phyloP scores from a whole-genome alignment of 257 asterid genomes.

The Salvia hispanica region DNA sequence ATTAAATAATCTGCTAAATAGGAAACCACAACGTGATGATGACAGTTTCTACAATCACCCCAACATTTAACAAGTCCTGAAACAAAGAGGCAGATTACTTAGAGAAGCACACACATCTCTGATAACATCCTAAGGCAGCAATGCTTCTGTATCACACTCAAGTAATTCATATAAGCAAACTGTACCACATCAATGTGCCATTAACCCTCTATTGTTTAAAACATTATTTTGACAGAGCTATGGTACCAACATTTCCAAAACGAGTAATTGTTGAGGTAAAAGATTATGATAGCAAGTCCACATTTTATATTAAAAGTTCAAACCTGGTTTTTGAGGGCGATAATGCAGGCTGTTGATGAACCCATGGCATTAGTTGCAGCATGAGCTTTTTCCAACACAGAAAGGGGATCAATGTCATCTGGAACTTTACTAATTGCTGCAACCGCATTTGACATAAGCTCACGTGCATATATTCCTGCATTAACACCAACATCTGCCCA shows the following conservation, averaged over 20 bases:
- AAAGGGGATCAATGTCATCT: constrained; percentile 54
- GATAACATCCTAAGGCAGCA: background rate
- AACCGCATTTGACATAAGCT: constrained; percentile 75
- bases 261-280: background rate
- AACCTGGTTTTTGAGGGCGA: constrained; percentile 73
- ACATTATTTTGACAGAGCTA: background rate
- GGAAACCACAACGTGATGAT: background rate
- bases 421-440: constrained; percentile 54
- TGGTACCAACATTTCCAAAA: background rate
- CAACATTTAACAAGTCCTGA: background rate
- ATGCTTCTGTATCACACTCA: background rate
- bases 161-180: background rate
- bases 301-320: background rate
- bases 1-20: background rate
- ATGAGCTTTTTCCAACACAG: constrained; percentile 77
- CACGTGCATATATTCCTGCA: constrained; percentile 83
- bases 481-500: constrained; percentile 92
- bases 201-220: background rate
- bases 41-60: background rate
- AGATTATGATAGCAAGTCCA: background rate
- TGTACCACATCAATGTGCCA: background rate
- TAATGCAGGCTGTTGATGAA: constrained; percentile 90
- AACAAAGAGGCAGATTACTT: background rate
- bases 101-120: background rate
- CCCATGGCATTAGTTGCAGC: constrained; percentile 63